phyloP scores from a whole-genome alignment of 176 grass and related monocot genomes.

The Areca catechu region DNA sequence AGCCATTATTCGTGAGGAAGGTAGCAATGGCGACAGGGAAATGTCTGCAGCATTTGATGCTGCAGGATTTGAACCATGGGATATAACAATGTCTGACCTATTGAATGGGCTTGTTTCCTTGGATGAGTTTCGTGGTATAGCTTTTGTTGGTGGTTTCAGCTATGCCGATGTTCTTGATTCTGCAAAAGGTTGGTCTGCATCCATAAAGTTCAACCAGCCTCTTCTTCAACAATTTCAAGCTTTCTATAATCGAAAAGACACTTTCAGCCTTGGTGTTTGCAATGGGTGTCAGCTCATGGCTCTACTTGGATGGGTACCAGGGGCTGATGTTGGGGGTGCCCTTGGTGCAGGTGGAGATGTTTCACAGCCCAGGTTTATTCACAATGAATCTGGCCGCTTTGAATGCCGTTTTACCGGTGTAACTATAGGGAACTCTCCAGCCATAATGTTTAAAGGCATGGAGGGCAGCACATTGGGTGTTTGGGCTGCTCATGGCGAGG shows the following conservation, averaged over 20 bases:
- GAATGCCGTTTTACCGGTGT: conserved; percentile 83
- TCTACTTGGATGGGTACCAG: conserved; percentile 92
- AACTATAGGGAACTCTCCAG: conserved; percentile 47
- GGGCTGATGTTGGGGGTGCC: conserved; percentile 41
- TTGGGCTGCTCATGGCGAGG: conserved; percentile 90
- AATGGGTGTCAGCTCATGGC: conserved; percentile 96
- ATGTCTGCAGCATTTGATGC: conserved; percentile 80
- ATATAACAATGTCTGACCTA: conserved; percentile 79
- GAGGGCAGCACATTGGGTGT: conserved; percentile 72
- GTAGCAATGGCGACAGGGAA: conserved; percentile 74
- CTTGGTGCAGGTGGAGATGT: conserved; percentile 49
- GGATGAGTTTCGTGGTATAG: conserved; percentile 52
- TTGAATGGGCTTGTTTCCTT: conserved; percentile 44
- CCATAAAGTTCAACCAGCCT: conserved; percentile 83
- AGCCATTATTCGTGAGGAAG: conserved; percentile 93
- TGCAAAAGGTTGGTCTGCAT: conserved; percentile 89
- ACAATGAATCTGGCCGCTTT: conserved; percentile 89
- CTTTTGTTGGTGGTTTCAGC: conserved; percentile 95
- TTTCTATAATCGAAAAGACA: conserved; percentile 68
- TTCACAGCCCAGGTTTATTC: conserved; percentile 90
- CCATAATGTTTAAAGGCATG: conserved; percentile 95
- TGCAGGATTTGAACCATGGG: conserved; percentile 91
- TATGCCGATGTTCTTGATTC: conserved; percentile 91
- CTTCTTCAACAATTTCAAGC: conserved; percentile 68
- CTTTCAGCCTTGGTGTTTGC: conserved; percentile 92